Evolutionary conservation across 495 filamentous ascomycete species (phyloP).

Genomic region (Aspergillus asperescens): DNA sequence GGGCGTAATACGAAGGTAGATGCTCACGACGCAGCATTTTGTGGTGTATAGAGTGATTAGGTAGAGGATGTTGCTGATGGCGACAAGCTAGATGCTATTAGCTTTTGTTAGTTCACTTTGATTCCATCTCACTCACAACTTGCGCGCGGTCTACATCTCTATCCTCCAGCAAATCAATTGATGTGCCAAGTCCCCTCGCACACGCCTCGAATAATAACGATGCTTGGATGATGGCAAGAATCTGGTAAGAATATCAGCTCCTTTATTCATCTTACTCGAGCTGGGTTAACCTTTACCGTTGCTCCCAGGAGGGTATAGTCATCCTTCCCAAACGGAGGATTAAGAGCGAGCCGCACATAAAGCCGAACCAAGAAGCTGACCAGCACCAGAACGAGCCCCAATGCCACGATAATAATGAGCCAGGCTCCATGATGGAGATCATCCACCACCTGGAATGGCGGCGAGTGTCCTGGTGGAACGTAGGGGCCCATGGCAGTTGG

Average conservation of each 20-base stretch:
- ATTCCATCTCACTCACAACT: conserved; percentile 28
- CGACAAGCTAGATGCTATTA: conserved; percentile 25
- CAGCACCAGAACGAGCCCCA: conserved; percentile 45
- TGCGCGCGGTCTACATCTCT: conserved; percentile 31
- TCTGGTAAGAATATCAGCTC: conserved; percentile 17
- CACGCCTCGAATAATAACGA: conserved; percentile 33
- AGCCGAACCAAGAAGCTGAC: conserved; percentile 41
- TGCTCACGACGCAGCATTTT: conserved; percentile 44
- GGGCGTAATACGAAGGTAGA: conserved; percentile 46
- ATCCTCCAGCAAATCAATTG: conserved; percentile 29
- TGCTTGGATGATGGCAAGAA: conserved; percentile 31
- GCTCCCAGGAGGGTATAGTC: conserved; percentile 36
- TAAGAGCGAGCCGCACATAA: conserved; percentile 39
- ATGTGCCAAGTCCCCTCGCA: conserved; percentile 38
- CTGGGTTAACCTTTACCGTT: conserved; percentile 27
- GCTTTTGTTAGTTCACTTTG: no score
- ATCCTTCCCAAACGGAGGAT: conserved; percentile 35
- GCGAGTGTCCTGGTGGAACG: conserved; percentile 35
- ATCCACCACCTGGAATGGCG: conserved; percentile 39
- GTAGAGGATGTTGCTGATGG: conserved; percentile 40
- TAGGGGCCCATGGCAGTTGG: conserved; percentile 25
- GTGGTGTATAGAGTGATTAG: conserved; percentile 41
- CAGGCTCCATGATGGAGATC: conserved; percentile 39
- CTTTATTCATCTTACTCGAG: not conserved
- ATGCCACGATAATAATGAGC: conserved; percentile 44